Evolutionary conservation across 768 basidiomycete genomes (phyloP), one percentile per base, ranked within the genome.

Genomic region (Strobilomyces echinocephalus): DNA sequence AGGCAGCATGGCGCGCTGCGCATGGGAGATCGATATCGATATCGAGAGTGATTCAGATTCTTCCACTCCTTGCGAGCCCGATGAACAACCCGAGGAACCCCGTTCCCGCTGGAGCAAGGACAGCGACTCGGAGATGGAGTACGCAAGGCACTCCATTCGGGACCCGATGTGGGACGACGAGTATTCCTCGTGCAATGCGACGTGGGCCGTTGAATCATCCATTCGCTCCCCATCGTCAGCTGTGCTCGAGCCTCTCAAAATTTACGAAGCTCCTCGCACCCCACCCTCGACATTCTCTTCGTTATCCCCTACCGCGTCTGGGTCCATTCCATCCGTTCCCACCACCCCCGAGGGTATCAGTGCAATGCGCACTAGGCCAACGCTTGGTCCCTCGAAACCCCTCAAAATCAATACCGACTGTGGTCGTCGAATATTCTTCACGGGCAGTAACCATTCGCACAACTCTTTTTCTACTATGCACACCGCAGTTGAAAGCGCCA

Each of bases 1-100:
- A 63, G 88, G 86, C 44, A 87, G 84, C 64, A 84, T 90, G 74
- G 88, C 88, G 30, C 78, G 83, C 39, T 87, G 86, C 58, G 75
- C 83, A 6, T 89, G 87, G 87, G 88, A 91, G 69, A 79, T 82
- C 15, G 85, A 84, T 46, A 79, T 85, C 74, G 82, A 76, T 53
- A 71, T 74, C 50, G 76, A 86, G 49, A 81, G 83, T 60, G 83
- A 85, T 66, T 81, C 77, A 56, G 77, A 84, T 56, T 78, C 81
- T 8, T 80, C 79, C 15, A 75, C 76, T 47, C 75, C 77, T 49
- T 76, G 65, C 9, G 70, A 73, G 50, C 65, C 74, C 31, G 71
- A 68, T 21, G 74, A 72, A 21, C 69, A 72, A 20, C 64, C 67
- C 36, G 71, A 72, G 35, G 72, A 71, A 36, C 74, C 73, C 54